Evolutionary conservation across 148 eudicot genomes (phyloP), one percentile per base, ranked within the genome.

Genomic region (Fallopia convolvulus): DNA sequence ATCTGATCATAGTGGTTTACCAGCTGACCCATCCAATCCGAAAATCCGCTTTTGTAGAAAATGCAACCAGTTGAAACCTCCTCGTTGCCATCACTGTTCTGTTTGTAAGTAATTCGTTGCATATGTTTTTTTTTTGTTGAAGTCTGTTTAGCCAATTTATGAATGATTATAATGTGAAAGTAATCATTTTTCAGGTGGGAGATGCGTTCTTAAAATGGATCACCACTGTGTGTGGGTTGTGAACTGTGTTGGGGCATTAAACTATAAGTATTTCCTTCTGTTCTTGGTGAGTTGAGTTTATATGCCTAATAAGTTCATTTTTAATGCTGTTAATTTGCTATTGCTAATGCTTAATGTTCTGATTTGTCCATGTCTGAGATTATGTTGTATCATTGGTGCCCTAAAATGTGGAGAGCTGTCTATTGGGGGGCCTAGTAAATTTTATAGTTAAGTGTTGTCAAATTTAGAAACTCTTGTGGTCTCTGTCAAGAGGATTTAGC

Each of bases 151-250:
- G 8, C 8, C 40, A 55, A 48, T 73, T 55, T 46, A 42, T 2
- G 53, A 11, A 21, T 23, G n/a, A 15, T 32, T 63, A 14, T 82
- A 63, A 80, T 11, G 26, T 81, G 75, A 75, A 55, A 72, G 61
- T 78, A 18, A 53, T 39, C 21, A 26, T 76, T 47, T 83, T 61
- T 75, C 87, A 95, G 99, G 99, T 87, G 98, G 94, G 81, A 89
- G 91, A 77, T 95, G 99, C 78, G 87, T 95, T 73, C 92, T 95
- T 55, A 95, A 95, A 83, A 95, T 95, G 99, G 99, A 95, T 81
- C 99, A 95, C 81, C 99, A 95, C 83, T 95, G 99, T 83, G 99
- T 95, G 41, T 95, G 99, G 99, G 99, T 95, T 77, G 98, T 95
- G 75, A 95, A 95, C 79, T 95, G 98, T 79, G 98, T 95, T 52